Percentiles rank a stretch among this genome's conserved stretches.
Conservation (phyloP, 495 filamentous ascomycete genomes). For the Acidomyces sp. region DNA sequence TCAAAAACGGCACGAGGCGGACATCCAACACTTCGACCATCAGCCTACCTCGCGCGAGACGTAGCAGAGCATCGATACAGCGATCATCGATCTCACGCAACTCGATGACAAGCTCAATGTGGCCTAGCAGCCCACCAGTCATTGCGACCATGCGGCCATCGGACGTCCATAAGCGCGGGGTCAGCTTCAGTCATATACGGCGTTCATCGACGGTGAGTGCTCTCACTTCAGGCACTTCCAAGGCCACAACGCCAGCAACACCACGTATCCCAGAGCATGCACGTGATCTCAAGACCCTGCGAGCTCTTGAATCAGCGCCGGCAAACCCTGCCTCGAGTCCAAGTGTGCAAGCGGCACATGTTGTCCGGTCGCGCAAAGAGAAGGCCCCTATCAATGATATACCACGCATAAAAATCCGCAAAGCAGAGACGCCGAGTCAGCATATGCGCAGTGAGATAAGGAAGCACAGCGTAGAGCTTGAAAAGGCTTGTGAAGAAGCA, state of each 20-base stretch:
- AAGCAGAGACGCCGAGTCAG: conserved; percentile 33
- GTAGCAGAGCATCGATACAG: conserved; percentile 16
- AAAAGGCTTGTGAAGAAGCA: conserved; percentile 62
- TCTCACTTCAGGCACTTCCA: conserved; percentile 8
- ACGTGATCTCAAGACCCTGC: conserved; percentile 5
- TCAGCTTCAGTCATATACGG: conserved; percentile 60
- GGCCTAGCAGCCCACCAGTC: conserved; percentile 43
- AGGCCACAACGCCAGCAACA: conserved; percentile 17
- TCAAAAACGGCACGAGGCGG: conserved; percentile 17
- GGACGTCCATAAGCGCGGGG: conserved; percentile 55
- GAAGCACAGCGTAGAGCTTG: conserved; percentile 53
- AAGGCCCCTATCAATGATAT: conserved; percentile 7
- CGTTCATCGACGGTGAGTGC: conserved; percentile 25
- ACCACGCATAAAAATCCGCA: conserved; percentile 27
- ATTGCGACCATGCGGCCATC: conserved; percentile 37
- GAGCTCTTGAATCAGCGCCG: conserved; percentile 8
- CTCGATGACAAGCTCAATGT: conserved; percentile 43
- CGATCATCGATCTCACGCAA: conserved; percentile 26
- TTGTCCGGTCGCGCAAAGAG: conserved; percentile 22
- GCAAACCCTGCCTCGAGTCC: conserved; percentile 11
- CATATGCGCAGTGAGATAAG: conserved; percentile 49
- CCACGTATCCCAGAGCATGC: conserved; percentile 13
- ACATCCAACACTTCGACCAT: conserved; percentile 13
- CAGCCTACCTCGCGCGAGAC: conserved; percentile 16
- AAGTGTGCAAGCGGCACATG: conserved; percentile 8